Evolutionary conservation across 768 basidiomycete genomes (phyloP).

Genomic region (Podaxis pistillaris): DNA sequence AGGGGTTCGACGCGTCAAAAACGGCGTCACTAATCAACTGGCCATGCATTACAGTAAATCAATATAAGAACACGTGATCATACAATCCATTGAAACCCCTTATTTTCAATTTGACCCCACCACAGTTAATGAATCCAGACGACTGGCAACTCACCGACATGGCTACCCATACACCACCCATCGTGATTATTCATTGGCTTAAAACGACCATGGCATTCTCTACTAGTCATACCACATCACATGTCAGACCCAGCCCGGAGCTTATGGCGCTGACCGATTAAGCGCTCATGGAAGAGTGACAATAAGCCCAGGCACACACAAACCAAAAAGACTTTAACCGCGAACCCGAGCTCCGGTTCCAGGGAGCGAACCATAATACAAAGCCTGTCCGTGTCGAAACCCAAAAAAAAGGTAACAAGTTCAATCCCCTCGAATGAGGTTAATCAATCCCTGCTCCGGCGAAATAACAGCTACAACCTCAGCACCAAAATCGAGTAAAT

Average conservation of each 20-base stretch:
- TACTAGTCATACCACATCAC: too few species aligned
- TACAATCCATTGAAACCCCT: not conserved
- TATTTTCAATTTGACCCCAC: not conserved
- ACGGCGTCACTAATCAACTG: not conserved
- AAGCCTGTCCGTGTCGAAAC: not conserved
- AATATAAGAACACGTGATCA: conserved; percentile 8
- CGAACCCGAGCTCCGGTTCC: too few species aligned
- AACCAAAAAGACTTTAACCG: too few species aligned
- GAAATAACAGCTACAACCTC: conserved; percentile 58
- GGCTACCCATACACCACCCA: too few species aligned
- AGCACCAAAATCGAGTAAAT: conserved; percentile 43
- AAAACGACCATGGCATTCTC: too few species aligned
- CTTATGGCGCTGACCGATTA: too few species aligned
- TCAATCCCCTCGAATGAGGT: conserved; percentile 25
- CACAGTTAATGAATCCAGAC: not conserved
- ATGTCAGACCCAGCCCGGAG: too few species aligned
- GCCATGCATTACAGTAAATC: not conserved
- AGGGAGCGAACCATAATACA: not conserved
- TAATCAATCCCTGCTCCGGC: conserved; percentile 36
- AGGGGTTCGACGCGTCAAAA: conserved; percentile 5
- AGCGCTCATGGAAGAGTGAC: too few species aligned
- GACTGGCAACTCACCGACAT: too few species aligned
- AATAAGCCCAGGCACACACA: too few species aligned
- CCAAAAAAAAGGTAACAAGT: not conserved
- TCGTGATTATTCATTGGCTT: too few species aligned